These are phyloP conservation scores for Candida berthetii DNA, from an alignment of 805 yeast genomes.

Conservation along the genomic window DNA sequence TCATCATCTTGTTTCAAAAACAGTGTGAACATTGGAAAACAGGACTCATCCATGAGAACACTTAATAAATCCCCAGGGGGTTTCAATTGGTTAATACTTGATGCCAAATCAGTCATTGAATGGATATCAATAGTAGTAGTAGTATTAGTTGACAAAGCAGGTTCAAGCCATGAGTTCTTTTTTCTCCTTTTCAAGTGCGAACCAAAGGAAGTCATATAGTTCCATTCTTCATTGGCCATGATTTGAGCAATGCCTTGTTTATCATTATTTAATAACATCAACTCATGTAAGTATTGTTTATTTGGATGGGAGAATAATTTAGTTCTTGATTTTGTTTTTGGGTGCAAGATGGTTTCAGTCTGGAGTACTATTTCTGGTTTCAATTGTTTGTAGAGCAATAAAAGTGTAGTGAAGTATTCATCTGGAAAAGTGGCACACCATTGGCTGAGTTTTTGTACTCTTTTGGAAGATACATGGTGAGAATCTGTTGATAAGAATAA, in stretches of 20 bases:
- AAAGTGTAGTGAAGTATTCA: conserved; percentile 14
- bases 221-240: conserved; percentile 2
- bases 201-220: conserved; percentile 9
- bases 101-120: conserved; percentile 4
- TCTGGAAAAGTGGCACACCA: conserved; percentile 14
- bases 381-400: conserved; percentile 15
- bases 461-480: conserved; percentile 23
- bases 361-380: conserved; percentile 11
- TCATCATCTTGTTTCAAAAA: conserved; percentile 2
- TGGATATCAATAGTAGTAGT: conserved; percentile 1
- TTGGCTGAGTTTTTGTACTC: conserved; percentile 17
- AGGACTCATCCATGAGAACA: conserved; percentile 5
- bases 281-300: conserved; percentile 3
- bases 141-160: conserved; percentile 4
- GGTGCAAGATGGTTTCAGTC: too few species aligned
- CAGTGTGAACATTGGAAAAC: conserved; percentile 4
- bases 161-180: background rate
- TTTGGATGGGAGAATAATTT: conserved; percentile 19
- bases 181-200: conserved; percentile 11
- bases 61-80: conserved; percentile 6
- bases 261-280: conserved; percentile 2
- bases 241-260: background rate
- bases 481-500: conserved; percentile 24
- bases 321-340: too few species aligned
- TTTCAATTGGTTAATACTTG: conserved; percentile 1